Evolutionary conservation across 306 rosid species (phyloP), one percentile per base, ranked within the genome.

Genomic region (Fagus crenata): DNA sequence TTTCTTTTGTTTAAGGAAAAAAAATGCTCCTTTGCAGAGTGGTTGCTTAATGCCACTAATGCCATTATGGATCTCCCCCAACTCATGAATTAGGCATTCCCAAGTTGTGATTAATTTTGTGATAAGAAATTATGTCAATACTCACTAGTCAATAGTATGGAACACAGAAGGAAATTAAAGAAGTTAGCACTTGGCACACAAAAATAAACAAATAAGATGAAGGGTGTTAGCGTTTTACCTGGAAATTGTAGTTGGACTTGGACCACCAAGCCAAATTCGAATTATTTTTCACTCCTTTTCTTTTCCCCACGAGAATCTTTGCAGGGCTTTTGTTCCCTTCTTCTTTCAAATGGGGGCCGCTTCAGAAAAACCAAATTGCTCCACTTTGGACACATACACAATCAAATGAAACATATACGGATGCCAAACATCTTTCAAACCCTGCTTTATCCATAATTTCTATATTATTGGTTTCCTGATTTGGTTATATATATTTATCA

Each of bases 391-490:
- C 81, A 49, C 83, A 75, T 75, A 79, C 73, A 17, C 36, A 71
- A 54, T 67, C 68, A 18, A 67, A 7, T 43, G 59, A 53, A 36
- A 85, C 80, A 78, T 69, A 80, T 77, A 77, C 79, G 72, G 71
- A 41, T 76, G 73, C 43, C 32, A 82, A 64, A 63, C 86, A 76
- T 71, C 84, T 82, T 79, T 82, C 82, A 85, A 65, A 13, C 73
- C 22, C 68, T 36, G 28, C 74, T 81, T 77, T 81, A 82, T 74
- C 84, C 85, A 64, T 36, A 81, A 64, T 22, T 72, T 78, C 1
- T 75, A 78, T 60, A 86, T 87, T 87, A 85, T 88, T 88, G 85
- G 12, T 80, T 88, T 78, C 90, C 86, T 80, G 78, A 85, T 84
- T 83, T 83, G 88, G 89, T 76, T 49, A 56, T 80, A 69, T 83